Evolutionary conservation across 306 rosid species (phyloP), one percentile per base, ranked within the genome.

Genomic region (Gastrolobium villosum): DNA sequence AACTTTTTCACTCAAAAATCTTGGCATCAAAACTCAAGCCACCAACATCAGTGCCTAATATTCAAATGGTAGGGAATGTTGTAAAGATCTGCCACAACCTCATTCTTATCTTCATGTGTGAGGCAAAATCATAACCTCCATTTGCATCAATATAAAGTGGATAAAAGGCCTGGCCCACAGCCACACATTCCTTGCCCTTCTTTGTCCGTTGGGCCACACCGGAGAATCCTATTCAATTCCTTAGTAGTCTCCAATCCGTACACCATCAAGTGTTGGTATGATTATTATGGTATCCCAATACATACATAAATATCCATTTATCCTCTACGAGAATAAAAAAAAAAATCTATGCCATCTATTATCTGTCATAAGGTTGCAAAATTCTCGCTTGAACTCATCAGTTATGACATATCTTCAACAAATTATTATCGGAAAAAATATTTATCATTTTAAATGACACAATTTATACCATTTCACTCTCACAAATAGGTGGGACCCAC

Each of bases 101-200:
- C 83, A 50, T 78, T 81, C 86, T 78, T 83, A 78, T 78, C 86
- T 83, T 65, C 13, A 70, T 74, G 81, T 56, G 3, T 9, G 31
- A 57, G 52, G 76, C 84, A 73, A 79, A 79, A 87, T 87, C 75
- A 82, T 82, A 74, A 41, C 79, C 46, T 76, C 75, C 78, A 70
- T 20, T 77, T 66, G 31, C 67, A 32, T 50, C 69, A 32, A 68
- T 44, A 14, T n/a, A 8, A 76, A 40, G 83, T 55, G 54, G 70
- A 43, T 13, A 28, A 75, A 61, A 13, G 15, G 43, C 39, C 9
- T 76, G 81, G 76, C 82, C 88, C 87, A 79, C 85, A 55, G 0
- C 66, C 74, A 70, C 74, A 61, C 54, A 70, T 77, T 80, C 70
- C 71, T 10, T 65, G 41, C 48, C 74, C 40, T 40, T 20, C 67